Conservation (phyloP, 2,329 filamentous ascomycete genomes). For the Curvularia hawaiiensis region DNA sequence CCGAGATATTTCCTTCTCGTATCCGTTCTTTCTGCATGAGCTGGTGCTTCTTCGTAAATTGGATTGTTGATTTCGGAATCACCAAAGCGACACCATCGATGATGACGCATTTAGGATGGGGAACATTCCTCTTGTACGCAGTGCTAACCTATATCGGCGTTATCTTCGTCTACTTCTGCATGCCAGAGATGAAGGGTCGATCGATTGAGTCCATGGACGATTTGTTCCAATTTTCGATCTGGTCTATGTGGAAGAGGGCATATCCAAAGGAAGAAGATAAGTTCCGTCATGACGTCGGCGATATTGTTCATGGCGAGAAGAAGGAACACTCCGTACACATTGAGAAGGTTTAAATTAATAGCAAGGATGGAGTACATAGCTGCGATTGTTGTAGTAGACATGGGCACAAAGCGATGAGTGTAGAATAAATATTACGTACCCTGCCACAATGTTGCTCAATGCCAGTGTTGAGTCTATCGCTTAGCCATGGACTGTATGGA, state of each 20-base stretch:
- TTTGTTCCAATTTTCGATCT: neutral
- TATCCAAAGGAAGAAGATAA: neutral
- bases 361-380: neutral
- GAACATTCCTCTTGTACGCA: neutral
- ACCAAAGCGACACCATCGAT: neutral
- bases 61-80: neutral
- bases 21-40: conserved; percentile 1
- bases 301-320: neutral
- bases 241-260: neutral
- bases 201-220: neutral
- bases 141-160: neutral
- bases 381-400: neutral
- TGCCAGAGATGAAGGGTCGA: conserved; percentile 2
- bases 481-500: too few species aligned
- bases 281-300: neutral
- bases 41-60: neutral
- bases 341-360: neutral
- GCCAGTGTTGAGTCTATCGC: too few species aligned
- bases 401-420: neutral
- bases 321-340: neutral
- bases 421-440: neutral
- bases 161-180: neutral
- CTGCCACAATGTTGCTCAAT: too few species aligned
- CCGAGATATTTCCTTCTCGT: conserved; percentile 1
- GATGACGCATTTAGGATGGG: neutral